Conservation (phyloP, 2,329 filamentous ascomycete species). For the Dryadomyces sulphureus region DNA sequence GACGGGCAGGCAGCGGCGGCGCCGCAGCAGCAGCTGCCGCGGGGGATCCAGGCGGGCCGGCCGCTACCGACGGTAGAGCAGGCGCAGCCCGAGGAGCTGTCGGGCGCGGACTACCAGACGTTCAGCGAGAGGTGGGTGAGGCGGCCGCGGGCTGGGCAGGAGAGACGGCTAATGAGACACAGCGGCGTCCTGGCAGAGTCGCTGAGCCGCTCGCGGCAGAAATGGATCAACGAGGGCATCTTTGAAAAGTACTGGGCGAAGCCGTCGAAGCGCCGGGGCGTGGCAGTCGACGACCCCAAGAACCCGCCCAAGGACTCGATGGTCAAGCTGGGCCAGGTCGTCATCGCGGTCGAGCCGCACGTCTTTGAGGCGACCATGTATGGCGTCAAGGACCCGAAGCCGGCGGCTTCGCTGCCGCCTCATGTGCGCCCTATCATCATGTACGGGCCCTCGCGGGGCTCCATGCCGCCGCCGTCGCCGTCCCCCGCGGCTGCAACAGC, state of each 20-base stretch:
- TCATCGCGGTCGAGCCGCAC: slow-evolving; percentile 66
- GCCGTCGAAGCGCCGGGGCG: slow-evolving; percentile 52
- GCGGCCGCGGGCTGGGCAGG: slow-evolving; percentile 7
- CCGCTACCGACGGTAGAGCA: slow-evolving; percentile 57
- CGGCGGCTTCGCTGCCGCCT: slow-evolving; percentile 23
- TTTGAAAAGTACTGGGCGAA: slow-evolving; percentile 71
- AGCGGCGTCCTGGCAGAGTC: slow-evolving; percentile 66
- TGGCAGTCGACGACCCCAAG: slow-evolving; percentile 45
- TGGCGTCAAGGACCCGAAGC: slow-evolving; percentile 51
- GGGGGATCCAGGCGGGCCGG: slow-evolving; percentile 46
- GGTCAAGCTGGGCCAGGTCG: slow-evolving; percentile 57
- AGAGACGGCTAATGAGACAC: slow-evolving; percentile 11
- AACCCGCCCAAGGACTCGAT: slow-evolving; percentile 59
- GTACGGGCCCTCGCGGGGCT: slow-evolving; percentile 49
- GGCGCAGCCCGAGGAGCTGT: slow-evolving; percentile 48
- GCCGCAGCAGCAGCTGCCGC: slow-evolving; percentile 38
- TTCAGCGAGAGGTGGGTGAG: slow-evolving; percentile 51
- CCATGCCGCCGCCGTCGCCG: slow-evolving; percentile 33
- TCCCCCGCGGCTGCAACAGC: not conserved
- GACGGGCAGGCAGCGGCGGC: slow-evolving; percentile 20
- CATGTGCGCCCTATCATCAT: slow-evolving; percentile 43
- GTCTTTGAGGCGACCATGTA: slow-evolving; percentile 64
- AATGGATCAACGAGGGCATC: slow-evolving; percentile 57
- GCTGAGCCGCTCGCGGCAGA: slow-evolving; percentile 54
- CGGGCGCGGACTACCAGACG: slow-evolving; percentile 54